Evolutionary conservation across 352 stramenopile genomes (phyloP).

Genomic region (Phytophthora parvispora): DNA sequence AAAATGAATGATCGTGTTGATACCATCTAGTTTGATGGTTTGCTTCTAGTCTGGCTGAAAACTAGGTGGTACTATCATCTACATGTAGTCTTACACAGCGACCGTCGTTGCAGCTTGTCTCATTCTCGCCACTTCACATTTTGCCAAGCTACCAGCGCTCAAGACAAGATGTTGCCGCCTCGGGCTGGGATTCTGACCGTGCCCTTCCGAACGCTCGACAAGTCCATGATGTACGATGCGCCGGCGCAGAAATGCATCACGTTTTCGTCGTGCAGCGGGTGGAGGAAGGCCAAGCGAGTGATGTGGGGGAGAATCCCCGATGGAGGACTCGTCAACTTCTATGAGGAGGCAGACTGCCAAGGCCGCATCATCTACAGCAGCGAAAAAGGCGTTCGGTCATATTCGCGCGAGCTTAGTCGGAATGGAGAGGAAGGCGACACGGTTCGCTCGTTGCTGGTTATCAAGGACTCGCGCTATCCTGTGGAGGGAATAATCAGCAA

Average conservation of each 20-base stretch:
- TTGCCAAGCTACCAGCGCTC: background rate
- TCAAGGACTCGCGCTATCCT: background rate
- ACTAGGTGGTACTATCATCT: background rate
- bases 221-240: slow-evolving; percentile 5
- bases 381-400: background rate
- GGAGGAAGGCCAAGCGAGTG: background rate
- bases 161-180: background rate
- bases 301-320: slow-evolving; percentile 7
- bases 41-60: background rate
- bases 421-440: background rate
- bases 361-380: slow-evolving; percentile 1
- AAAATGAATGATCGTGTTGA: background rate
- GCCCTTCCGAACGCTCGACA: background rate
- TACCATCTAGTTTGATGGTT: background rate
- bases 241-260: slow-evolving; percentile 3
- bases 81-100: background rate
- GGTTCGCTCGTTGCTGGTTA: slow-evolving; percentile 4
- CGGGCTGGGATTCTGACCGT: background rate
- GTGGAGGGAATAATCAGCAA: background rate
- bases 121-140: background rate
- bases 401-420: background rate
- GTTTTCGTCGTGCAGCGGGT: background rate
- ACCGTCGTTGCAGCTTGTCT: background rate
- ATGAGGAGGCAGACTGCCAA: background rate
- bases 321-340: slow-evolving; percentile 1